phyloP scores from a whole-genome alignment of 352 stramenopile species.

The Thalassiosira hispida region DNA sequence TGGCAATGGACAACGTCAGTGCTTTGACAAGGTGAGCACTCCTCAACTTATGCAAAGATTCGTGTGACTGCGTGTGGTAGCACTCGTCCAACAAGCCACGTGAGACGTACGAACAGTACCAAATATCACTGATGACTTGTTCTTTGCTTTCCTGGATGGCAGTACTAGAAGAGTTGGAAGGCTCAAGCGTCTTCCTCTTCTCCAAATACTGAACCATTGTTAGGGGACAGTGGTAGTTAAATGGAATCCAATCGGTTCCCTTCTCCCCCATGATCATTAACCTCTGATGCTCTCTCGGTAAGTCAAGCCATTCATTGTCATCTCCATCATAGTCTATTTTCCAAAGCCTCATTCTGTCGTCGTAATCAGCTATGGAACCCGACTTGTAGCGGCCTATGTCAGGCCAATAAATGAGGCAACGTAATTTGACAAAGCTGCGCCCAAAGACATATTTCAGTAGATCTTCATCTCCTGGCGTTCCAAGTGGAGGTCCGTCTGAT shows the following conservation, averaged over 20 bases:
- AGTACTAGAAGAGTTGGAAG: neutral
- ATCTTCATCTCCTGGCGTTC: conserved; percentile 4
- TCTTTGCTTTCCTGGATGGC: neutral
- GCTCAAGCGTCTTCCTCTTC: neutral
- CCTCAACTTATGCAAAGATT: conserved; percentile 12
- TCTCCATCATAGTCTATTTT: conserved; percentile 22
- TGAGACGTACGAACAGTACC: conserved; percentile 6
- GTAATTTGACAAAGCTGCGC: neutral
- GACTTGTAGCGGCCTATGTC: conserved; percentile 1
- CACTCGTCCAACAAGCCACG: conserved; percentile 8
- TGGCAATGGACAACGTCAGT: conserved; percentile 1
- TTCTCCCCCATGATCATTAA: conserved; percentile 16
- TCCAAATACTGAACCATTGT: conserved; percentile 2
- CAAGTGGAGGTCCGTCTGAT: neutral
- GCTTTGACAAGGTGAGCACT: conserved; percentile 11
- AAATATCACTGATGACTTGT: conserved; percentile 4
- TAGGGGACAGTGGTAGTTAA: neutral
- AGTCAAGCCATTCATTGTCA: conserved; percentile 23
- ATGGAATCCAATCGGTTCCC: conserved; percentile 19
- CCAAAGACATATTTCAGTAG: conserved; percentile 30
- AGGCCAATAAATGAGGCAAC: conserved; percentile 16
- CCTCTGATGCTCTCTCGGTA: conserved; percentile 2
- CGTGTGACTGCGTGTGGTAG: conserved; percentile 8
- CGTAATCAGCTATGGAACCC: conserved; percentile 11
- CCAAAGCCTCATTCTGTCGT: conserved; percentile 25